Percentiles rank a stretch among this genome's conserved stretches.
Evolutionary conservation across 192 early-diverging fungal genomes (phyloP).

Genomic region (Rhizoclosmatium sp.): DNA sequence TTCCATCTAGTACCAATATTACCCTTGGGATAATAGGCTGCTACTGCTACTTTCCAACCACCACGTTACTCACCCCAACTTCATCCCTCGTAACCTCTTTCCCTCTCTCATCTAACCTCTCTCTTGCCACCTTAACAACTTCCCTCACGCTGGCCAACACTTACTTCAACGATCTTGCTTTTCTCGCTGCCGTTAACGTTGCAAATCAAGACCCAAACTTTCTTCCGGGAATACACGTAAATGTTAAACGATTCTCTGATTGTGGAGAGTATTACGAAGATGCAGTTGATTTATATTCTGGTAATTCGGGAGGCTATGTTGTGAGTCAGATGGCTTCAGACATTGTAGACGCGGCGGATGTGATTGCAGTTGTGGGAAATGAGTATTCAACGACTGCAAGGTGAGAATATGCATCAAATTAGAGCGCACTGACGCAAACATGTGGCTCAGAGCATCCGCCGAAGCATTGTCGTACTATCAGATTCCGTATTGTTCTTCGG

Average conservation of each 20-base stretch:
- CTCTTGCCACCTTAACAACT: too few species aligned
- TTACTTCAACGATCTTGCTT: slow-evolving; percentile 19
- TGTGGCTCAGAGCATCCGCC: neutral
- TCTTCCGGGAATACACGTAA: neutral
- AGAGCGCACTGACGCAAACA: too few species aligned
- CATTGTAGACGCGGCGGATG: neutral
- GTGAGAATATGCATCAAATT: neutral
- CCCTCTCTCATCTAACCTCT: too few species aligned
- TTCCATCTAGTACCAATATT: neutral
- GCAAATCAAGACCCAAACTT: neutral
- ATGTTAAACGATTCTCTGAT: neutral
- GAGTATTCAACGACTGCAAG: slow-evolving; percentile 3
- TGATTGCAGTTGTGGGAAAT: neutral
- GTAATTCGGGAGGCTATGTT: neutral
- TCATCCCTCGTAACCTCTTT: too few species aligned
- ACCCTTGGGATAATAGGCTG: neutral
- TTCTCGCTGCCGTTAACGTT: neutral
- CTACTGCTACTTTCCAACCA: slow-evolving; percentile 6
- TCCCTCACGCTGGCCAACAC: neutral
- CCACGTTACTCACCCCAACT: too few species aligned
- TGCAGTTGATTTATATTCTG: neutral
- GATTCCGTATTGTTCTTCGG: neutral
- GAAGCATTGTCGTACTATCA: neutral
- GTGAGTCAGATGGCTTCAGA: neutral
- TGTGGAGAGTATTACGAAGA: neutral